phyloP scores from a whole-genome alignment of 73 alveolate species.

The Tetrahymena thermophila region DNA sequence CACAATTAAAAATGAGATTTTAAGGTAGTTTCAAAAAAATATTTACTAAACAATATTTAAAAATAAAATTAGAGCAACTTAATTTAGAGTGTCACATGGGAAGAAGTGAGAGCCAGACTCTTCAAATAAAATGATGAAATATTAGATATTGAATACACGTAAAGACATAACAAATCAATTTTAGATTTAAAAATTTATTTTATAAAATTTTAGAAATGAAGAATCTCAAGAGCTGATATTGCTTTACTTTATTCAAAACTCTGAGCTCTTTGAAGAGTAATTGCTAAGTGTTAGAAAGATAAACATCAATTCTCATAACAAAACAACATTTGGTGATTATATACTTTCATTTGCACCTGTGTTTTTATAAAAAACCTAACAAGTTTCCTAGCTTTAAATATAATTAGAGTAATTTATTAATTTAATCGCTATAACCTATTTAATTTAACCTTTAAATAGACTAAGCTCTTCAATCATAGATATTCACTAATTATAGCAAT shows the following conservation, averaged over 20 bases:
- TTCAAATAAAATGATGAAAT: neutral
- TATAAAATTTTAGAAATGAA: neutral
- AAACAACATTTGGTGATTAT: neutral
- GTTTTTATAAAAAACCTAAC: neutral
- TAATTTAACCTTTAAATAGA: no score
- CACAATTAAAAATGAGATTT: no score
- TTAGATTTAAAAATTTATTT: neutral
- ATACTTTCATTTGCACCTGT: neutral
- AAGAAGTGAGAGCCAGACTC: neutral
- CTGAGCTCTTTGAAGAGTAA: neutral
- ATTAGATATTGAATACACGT: neutral
- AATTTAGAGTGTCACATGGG: neutral
- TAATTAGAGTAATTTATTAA: neutral
- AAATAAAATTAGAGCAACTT: neutral
- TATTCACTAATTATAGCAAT: neutral
- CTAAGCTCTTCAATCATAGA: neutral
- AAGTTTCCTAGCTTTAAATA: neutral
- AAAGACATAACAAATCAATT: neutral
- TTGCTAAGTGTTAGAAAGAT: neutral
- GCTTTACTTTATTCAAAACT: neutral
- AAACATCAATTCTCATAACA: neutral
- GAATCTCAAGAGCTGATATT: neutral
- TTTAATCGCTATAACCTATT: no score
- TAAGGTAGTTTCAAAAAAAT: no score
- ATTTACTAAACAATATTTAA: no score